Base-by-base conservation (phyloP, 495 filamentous ascomycete species). In the Penicillium pulvis region DNA sequence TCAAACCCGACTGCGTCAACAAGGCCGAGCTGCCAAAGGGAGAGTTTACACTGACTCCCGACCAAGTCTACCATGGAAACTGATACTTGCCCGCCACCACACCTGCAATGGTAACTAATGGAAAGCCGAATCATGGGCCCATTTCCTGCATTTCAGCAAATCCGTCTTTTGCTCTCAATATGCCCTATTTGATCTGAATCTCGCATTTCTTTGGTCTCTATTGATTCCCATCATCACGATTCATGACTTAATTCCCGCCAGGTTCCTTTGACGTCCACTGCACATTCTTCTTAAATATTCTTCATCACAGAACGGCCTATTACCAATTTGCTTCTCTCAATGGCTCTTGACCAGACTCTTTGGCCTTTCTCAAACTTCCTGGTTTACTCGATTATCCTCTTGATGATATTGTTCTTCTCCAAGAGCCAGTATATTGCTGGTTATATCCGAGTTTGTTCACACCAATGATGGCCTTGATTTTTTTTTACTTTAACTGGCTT, bases 1-100 rank as follows among this genome's bases (percentile, higher is more conserved):
- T 79, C 55, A 67, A 72, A 51, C 59, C 66, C 2, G 69, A 71
- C 4, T 26, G 63, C 10, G 31, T 76, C 1, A 41, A 58, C 10
- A 10, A 46, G 17, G 11, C 41, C 2, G 70, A 75, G 6, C 44
- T 33, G 31, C 5, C 50, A 10, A 77, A 76, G 41, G 73, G 73
- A 19, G 3, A 62, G 0, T 77, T 74, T 39, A 57, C 35, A 0
- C 60, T 76, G 3, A 47, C 51, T 3, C 56, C 57, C 0, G 60
- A 41, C 16, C 39, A 41, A 17, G 39, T n/a, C 3, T 41, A 41
- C 16, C 12, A 41, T 11, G 33, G 33, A 1, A 11, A 36, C 33
- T 36, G 12, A 11, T 4, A 36, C 33, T 36, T 3, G 10, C 10
- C 3, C 33, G 0, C 33, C 28, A 28, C 6, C 28, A 28, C 4